Evolutionary conservation across 768 basidiomycete species (phyloP), one percentile per base, ranked within the genome.

Genomic region (Imleria badia): DNA sequence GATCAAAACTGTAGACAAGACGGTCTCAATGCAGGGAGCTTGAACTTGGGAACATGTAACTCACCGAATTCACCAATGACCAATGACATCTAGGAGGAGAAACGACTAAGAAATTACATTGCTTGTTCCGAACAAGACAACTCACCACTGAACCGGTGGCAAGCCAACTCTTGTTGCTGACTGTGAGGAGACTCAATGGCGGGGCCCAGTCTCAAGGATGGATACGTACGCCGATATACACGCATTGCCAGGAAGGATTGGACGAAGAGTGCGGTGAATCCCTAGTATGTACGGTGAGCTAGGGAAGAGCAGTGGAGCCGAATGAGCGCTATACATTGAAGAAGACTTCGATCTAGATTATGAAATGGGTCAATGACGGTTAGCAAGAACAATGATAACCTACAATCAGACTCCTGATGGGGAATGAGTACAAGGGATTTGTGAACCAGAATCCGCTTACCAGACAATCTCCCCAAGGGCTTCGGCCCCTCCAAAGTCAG

Each of bases 211-310:
- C 15, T 39, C 33, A 45, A 31, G 5, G 11, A 4, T 13, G 12
- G 14, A 20, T 33, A 70, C 79, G 45, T 62, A 81, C 80, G 63
- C 45, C 72, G 74, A 73, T 80, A 84, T 1, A 85, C 75, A 0
- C 83, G 79, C 60, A 77, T 72, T 0, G 78, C 69, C 51, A 83
- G 74, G 68, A 84, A 85, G 15, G 80, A 75, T 70, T 85, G 84
- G 1, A 84, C 84, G 33, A 83, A 67, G n/a, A 76, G 71, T 3
- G 77, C 81, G 5, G 81, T 84, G 34, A 83, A 65, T 23, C 78
- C 68, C 67, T 68, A n/a, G 10, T 10, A 17, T 3, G 13, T 31
- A 23, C 19, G 36, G 33, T 67, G 31, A 65, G 46, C 8, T 4
- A 17, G 6, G 22, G n/a, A 22, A 26, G 13, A 14, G 19, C 1